Conservation (phyloP, 805 yeast genomes). For the Lipomyces sp. region DNA sequence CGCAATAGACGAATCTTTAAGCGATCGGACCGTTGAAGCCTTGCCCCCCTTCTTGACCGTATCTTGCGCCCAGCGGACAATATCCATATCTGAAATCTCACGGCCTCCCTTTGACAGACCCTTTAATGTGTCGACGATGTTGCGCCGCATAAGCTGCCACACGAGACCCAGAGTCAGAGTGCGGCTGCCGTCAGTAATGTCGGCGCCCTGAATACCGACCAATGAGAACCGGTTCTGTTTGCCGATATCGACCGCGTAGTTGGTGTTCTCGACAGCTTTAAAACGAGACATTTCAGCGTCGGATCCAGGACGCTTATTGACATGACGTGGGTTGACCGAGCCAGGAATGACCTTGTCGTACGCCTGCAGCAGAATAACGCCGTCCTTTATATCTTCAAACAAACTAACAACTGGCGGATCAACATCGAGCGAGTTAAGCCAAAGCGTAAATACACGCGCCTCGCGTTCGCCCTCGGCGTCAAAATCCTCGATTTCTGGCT, state of each 20-base stretch:
- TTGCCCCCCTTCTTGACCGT: slow-evolving; percentile 87
- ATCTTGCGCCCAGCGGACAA: slow-evolving; percentile 90
- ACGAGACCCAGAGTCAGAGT: slow-evolving; percentile 88
- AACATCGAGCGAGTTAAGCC: slow-evolving; percentile 96
- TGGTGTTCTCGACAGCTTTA: slow-evolving; percentile 96
- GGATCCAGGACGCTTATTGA: slow-evolving; percentile 79
- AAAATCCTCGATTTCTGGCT: slow-evolving; percentile 93
- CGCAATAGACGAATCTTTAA: slow-evolving; percentile 78
- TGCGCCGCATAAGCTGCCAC: slow-evolving; percentile 98
- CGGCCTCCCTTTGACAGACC: slow-evolving; percentile 72
- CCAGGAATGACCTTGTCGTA: slow-evolving; percentile 96
- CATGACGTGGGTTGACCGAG: slow-evolving; percentile 73
- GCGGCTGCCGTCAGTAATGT: slow-evolving; percentile 91
- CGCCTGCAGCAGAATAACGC: slow-evolving; percentile 85
- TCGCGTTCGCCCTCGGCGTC: slow-evolving; percentile 99
- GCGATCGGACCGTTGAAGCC: slow-evolving; percentile 67
- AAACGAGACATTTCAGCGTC: slow-evolving; percentile 83
- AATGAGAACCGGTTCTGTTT: slow-evolving; percentile 89
- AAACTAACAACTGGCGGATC: slow-evolving; percentile 90
- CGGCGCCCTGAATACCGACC: slow-evolving; percentile 98
- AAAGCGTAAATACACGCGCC: slow-evolving; percentile 95
- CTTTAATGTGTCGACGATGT: slow-evolving; percentile 82
- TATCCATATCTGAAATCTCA: slow-evolving; percentile 81
- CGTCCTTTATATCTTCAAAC: slow-evolving; percentile 95
- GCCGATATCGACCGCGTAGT: slow-evolving; percentile 96